phyloP scores from a whole-genome alignment of 495 filamentous ascomycete species.

The Parathielavia hyrcaniae region DNA sequence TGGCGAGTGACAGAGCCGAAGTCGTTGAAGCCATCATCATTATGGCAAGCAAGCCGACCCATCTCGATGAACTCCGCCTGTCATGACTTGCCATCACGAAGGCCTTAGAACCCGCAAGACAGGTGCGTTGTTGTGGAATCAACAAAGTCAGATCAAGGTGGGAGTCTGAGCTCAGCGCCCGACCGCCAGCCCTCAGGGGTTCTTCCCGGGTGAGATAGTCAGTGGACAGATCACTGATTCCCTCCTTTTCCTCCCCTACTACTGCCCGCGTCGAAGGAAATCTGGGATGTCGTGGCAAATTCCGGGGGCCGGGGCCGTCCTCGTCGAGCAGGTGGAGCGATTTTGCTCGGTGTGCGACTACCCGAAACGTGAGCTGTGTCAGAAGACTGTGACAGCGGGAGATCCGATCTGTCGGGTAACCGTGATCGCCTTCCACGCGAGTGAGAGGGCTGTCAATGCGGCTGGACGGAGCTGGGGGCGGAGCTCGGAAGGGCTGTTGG shows the following conservation, averaged over 20 bases:
- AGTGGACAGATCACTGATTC: not conserved
- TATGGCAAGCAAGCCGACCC: conserved; percentile 25
- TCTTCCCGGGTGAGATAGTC: conserved; percentile 1
- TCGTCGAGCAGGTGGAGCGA: conserved; percentile 10
- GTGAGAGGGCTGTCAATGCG: conserved; percentile 12
- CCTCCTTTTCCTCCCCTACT: not conserved
- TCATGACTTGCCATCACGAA: conserved; percentile 13
- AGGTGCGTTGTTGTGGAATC: not conserved
- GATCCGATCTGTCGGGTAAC: conserved; percentile 17
- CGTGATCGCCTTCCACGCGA: not conserved
- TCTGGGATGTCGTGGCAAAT: not conserved
- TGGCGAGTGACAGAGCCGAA: conserved; percentile 36
- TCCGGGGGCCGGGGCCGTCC: not conserved
- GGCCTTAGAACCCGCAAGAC: conserved; percentile 22
- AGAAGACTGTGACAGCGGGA: conserved; percentile 13
- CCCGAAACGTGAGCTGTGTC: conserved; percentile 25
- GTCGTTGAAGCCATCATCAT: conserved; percentile 34
- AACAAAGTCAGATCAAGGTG: not conserved
- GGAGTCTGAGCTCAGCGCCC: not conserved
- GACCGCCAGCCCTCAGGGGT: not conserved
- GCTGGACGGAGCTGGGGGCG: conserved; percentile 2
- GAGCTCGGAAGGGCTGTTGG: not conserved
- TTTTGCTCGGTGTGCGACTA: conserved; percentile 8
- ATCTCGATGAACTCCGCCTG: conserved; percentile 11
- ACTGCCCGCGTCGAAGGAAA: not conserved